phyloP scores from a whole-genome alignment of 148 eudicot species.

The Vaccinium corymbosum region DNA sequence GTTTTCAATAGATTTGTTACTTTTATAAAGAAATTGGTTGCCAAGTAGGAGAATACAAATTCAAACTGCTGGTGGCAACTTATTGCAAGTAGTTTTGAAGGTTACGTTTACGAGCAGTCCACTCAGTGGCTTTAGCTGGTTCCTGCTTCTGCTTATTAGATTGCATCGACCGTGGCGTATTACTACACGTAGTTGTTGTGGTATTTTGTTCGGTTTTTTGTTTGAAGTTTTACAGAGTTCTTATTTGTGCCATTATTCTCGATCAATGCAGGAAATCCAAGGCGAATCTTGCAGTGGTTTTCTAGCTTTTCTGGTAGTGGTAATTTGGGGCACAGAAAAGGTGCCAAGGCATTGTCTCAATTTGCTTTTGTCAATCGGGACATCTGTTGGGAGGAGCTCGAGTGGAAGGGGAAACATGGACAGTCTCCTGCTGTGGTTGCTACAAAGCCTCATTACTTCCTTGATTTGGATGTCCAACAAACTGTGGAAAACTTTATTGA shows the following conservation, averaged over 20 bases:
- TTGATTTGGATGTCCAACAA: conserved; percentile 80
- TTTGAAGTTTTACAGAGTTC: conserved; percentile 1
- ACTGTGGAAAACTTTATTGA: conserved; percentile 89
- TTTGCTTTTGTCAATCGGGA: conserved; percentile 88
- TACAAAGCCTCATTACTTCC: conserved; percentile 97
- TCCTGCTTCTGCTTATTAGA: background rate
- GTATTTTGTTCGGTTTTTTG: background rate
- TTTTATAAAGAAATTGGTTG: background rate
- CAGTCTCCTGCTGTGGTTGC: conserved; percentile 99
- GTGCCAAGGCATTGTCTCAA: conserved; percentile 86
- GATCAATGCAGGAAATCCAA: conserved; percentile 69
- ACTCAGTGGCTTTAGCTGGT: background rate
- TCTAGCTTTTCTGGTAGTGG: conserved; percentile 56
- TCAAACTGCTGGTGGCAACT: background rate
- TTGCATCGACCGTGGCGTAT: background rate
- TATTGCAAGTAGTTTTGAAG: background rate
- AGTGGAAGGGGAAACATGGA: conserved; percentile 97
- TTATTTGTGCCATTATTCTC: conserved; percentile 22
- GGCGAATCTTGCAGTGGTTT: conserved; percentile 81
- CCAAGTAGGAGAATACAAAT: background rate
- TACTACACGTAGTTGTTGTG: background rate
- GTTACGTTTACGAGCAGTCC: background rate
- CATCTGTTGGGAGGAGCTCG: conserved; percentile 98
- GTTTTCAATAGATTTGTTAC: too few species aligned
- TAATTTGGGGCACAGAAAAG: conserved; percentile 62